Evolutionary conservation across 805 yeast species (phyloP).

Genomic region (Candida peoriensis): DNA sequence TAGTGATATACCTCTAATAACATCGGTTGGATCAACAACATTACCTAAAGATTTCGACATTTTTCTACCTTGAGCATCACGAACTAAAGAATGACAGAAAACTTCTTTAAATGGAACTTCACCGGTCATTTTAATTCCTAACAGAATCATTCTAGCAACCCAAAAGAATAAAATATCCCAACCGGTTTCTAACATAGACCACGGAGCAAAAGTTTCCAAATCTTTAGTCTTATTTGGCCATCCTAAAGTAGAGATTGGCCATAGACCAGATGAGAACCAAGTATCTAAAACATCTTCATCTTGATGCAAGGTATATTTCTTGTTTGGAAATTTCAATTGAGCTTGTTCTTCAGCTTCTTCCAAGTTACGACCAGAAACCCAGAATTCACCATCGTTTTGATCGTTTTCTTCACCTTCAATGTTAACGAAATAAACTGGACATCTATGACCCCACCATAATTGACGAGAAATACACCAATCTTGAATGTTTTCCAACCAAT

Average conservation of each 20-base stretch:
- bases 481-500: slow-evolving; percentile 93
- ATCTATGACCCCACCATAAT: slow-evolving; percentile 96
- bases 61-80: slow-evolving; percentile 99
- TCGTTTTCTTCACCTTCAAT: slow-evolving; percentile 60
- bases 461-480: slow-evolving; percentile 99
- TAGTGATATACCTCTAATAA: slow-evolving; percentile 80
- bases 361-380: slow-evolving; percentile 85
- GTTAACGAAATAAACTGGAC: slow-evolving; percentile 88
- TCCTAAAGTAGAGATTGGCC: slow-evolving; percentile 96
- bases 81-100: slow-evolving; percentile 95
- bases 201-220: slow-evolving; percentile 75
- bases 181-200: slow-evolving; percentile 95
- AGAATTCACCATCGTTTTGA: slow-evolving; percentile 64
- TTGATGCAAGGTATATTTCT: slow-evolving; percentile 74
- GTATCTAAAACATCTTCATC: slow-evolving; percentile 98
- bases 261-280: slow-evolving; percentile 97
- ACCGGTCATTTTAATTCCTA: slow-evolving; percentile 88
- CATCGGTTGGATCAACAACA: slow-evolving; percentile 94
- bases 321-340: slow-evolving; percentile 59
- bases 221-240: slow-evolving; percentile 87
- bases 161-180: slow-evolving; percentile 99
- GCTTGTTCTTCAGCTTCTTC: slow-evolving; percentile 90
- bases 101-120: slow-evolving; percentile 92
- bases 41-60: slow-evolving; percentile 98
- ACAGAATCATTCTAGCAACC: slow-evolving; percentile 94